Percentiles rank a stretch among this genome's conserved stretches.
Conservation (phyloP, 805 yeast species). For the Metschnikowia orientalis region DNA sequence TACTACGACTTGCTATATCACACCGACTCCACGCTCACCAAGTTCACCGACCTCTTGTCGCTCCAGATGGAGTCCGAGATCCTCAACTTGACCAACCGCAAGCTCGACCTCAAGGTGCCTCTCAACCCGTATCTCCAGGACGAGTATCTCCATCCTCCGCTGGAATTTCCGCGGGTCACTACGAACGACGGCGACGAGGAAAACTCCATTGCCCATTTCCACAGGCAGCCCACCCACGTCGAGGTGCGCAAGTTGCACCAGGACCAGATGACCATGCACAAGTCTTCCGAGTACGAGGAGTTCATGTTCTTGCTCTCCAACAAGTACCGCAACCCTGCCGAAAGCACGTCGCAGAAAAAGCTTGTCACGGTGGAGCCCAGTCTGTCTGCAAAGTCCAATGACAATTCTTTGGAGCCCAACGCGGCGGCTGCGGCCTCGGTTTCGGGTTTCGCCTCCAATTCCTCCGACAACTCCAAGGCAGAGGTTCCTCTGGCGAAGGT, state of each 20-base stretch:
- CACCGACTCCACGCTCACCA: slow-evolving; percentile 68
- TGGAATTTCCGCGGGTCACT: slow-evolving; percentile 43
- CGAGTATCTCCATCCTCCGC: slow-evolving; percentile 45
- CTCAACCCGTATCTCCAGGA: slow-evolving; percentile 58
- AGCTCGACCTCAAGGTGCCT: slow-evolving; percentile 70
- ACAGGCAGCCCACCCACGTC: slow-evolving; percentile 27
- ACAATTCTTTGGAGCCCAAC: slow-evolving; percentile 17
- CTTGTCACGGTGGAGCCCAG: slow-evolving; percentile 37
- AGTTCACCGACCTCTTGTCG: slow-evolving; percentile 75
- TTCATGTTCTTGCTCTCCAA: slow-evolving; percentile 58
- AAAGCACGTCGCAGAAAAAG: slow-evolving; percentile 31
- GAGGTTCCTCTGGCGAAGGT: slow-evolving; percentile 6
- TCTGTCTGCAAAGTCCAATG: slow-evolving; percentile 16
- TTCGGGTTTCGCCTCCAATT: slow-evolving; percentile 2
- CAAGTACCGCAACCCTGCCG: slow-evolving; percentile 37
- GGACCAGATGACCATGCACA: slow-evolving; percentile 50
- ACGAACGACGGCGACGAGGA: slow-evolving; percentile 36
- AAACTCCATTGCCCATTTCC: slow-evolving; percentile 25
- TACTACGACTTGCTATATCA: slow-evolving; percentile 84
- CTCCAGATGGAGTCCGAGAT: slow-evolving; percentile 86
- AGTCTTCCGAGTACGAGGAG: slow-evolving; percentile 80
- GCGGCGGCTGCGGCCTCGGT: slow-evolving; percentile 10
- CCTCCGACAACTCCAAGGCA: slow-evolving; percentile 7
- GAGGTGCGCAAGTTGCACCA: slow-evolving; percentile 36
- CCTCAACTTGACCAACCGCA: slow-evolving; percentile 70